Base-by-base conservation (phyloP, 2,329 filamentous ascomycete species). In the Botrytis sinoallii region DNA sequence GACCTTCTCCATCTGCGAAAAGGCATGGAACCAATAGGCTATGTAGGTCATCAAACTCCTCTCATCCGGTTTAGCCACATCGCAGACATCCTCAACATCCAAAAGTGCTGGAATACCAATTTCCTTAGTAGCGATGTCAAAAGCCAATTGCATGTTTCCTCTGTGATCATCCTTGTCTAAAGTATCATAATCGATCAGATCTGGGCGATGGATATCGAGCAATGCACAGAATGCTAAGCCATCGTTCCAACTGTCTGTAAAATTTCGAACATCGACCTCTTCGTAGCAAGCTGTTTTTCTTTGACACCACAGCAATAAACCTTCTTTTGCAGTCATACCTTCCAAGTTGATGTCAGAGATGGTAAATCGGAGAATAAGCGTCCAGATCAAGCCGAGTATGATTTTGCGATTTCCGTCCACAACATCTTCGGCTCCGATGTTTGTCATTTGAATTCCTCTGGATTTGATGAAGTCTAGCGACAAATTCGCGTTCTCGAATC, bases 11-110 rank as follows among this genome's bases (percentile, higher is more conserved):
- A 99, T 97, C 81, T 98, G 95, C 44, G 95, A 98, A 82, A 99
- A 99, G 79, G 96, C 96, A 82, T 99, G 96, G 88, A 99, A 99
- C 96, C 96, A 99, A 86, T 99, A 99, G 77, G 96, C 96, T 79
- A 99, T 99, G 83, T 99, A 99, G 0, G 96, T 99, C 96, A 99
- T 99, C 81, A 99, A 87, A 82, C 93, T 97, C 79, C 94, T 91
- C 84, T 99, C 96, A 82, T 99, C 96, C 38, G 96, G 96, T 84
- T 96, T 97, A 38, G 94, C 89, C 42, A 99, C 95, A 82, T 99
- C 96, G 82, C 94, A 97, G 32, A 99, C 96, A 85, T 99, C 96
- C 83, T 99, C 96, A 22, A 98, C 96, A 82, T 99, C 96, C 74
- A 99, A 88, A 81, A 99, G 86, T 80, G 95, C 93, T 25, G 96